phyloP scores from a whole-genome alignment of 2,329 filamentous ascomycete genomes.

The Emergomyces pasteurianus region DNA sequence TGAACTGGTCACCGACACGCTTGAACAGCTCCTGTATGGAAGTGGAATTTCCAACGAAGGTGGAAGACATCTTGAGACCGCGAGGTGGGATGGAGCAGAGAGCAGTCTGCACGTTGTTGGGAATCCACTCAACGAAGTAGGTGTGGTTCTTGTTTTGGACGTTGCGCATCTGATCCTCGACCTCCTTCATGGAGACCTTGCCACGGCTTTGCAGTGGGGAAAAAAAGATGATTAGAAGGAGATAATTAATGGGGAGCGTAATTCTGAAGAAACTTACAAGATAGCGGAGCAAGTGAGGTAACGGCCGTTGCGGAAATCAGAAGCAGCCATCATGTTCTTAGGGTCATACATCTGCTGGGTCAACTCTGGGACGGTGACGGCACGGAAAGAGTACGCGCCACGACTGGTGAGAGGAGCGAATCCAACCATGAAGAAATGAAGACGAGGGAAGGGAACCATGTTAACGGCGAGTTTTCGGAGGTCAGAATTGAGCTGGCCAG shows the following conservation, averaged over 20 bases:
- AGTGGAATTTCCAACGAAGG: slow-evolving; percentile 98
- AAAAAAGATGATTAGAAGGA: neutral
- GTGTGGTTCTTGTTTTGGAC: slow-evolving; percentile 99
- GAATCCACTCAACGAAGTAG: slow-evolving; percentile 99
- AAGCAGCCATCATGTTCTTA: slow-evolving; percentile 99
- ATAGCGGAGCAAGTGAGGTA: slow-evolving; percentile 99
- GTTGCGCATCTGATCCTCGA: slow-evolving; percentile 99
- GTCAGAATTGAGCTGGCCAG: slow-evolving; percentile 98
- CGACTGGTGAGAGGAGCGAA: slow-evolving; percentile 96
- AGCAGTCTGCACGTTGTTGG: slow-evolving; percentile 99
- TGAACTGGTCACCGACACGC: slow-evolving; percentile 99
- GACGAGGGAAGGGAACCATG: slow-evolving; percentile 99
- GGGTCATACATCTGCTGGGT: slow-evolving; percentile 99
- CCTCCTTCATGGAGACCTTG: slow-evolving; percentile 99
- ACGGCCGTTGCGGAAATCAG: slow-evolving; percentile 98
- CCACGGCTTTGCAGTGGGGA: slow-evolving; percentile 58
- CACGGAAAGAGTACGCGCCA: slow-evolving; percentile 88
- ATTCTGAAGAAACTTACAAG: slow-evolving; percentile 47
- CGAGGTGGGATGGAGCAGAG: slow-evolving; percentile 97
- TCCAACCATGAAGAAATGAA: slow-evolving; percentile 99
- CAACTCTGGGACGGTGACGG: slow-evolving; percentile 92
- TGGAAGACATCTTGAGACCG: slow-evolving; percentile 97
- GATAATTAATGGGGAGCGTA: neutral
- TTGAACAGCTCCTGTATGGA: slow-evolving; percentile 99
- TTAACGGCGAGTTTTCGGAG: slow-evolving; percentile 99